phyloP scores from a whole-genome alignment of 495 filamentous ascomycete species.

The Thermochaetoides thermophila region DNA sequence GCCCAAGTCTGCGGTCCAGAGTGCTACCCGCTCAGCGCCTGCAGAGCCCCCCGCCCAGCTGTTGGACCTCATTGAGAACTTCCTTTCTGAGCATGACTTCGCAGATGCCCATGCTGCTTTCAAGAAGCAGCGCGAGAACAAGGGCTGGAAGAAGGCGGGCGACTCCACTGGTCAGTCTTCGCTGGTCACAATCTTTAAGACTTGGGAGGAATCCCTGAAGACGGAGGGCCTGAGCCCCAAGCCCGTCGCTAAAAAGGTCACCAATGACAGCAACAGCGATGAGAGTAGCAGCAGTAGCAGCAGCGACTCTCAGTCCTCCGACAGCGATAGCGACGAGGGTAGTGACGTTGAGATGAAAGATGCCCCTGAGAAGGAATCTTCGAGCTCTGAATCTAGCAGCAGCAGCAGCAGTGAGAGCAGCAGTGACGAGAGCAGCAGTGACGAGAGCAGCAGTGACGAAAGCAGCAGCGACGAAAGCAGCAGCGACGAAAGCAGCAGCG shows the following conservation, averaged over 20 bases:
- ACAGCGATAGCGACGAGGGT: slow-evolving; percentile 29
- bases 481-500: slow-evolving; percentile 25
- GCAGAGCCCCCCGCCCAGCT: slow-evolving; percentile 40
- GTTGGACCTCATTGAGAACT: slow-evolving; percentile 48
- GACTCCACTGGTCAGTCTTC: slow-evolving; percentile 21
- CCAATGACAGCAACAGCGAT: slow-evolving; percentile 2
- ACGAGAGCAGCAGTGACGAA: slow-evolving; percentile 15
- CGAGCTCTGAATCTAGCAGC: too few species aligned
- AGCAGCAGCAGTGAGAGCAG: slow-evolving; percentile 81
- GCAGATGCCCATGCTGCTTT: slow-evolving; percentile 42
- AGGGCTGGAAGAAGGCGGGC: slow-evolving; percentile 22
- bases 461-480: slow-evolving; percentile 43
- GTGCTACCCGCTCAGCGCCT: background rate
- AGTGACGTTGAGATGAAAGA: too few species aligned
- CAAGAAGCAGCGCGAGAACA: slow-evolving; percentile 38
- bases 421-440: slow-evolving; percentile 17
- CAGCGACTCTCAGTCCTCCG: slow-evolving; percentile 6
- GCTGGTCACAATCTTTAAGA: slow-evolving; percentile 28
- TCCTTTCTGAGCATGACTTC: slow-evolving; percentile 53
- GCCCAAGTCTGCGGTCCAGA: slow-evolving; percentile 14
- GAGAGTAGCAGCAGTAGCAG: slow-evolving; percentile 24
- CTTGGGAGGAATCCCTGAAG: slow-evolving; percentile 29
- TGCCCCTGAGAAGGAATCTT: too few species aligned
- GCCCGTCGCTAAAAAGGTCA: slow-evolving; percentile 20
- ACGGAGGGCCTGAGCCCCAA: slow-evolving; percentile 17